Base-by-base conservation (phyloP, 352 stramenopile species). In the Phytopythium vexans region DNA sequence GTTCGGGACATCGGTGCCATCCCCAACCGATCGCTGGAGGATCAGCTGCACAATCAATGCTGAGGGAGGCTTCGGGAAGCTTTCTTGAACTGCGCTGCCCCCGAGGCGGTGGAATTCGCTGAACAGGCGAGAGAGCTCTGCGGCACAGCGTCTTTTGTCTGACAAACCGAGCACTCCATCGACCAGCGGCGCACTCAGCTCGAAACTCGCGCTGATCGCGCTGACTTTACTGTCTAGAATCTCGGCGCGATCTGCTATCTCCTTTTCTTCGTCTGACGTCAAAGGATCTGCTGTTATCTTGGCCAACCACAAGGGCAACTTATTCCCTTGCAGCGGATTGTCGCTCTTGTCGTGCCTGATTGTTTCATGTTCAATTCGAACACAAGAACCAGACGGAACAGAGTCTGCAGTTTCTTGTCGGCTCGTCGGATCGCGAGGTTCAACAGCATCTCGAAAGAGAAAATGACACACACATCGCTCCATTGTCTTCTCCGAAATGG, bases 41-140 rank as follows among this genome's bases (percentile, higher is more conserved):
- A 62, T 64, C 6, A 70, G 62, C 9, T 39, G 27, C 12, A 70
- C 54, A 4, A 57, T 51, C n/a, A 73, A 59, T 8, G 40, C 11
- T 4, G 56, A 62, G 0, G 60, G 64, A 16, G 56, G 16, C 35
- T 54, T 42, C 12, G 43, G 49, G 41, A 70, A 70, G 8, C 41
- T 55, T 31, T 56, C 50, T 6, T 41, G 41, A 16, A 70, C 57
- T 6, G 40, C 38, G 3, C 6, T 34, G 35, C 15, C 21, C 14
- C 39, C 52, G 6, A 56, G 37, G 7, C 12, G 41, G 32, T 64
- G 48, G 27, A 56, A 58, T 14, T 32, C 27, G 41, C 42, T 6
- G 40, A 69, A 66, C 1, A 58, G 68, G 0, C 54, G 45, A 7
- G 60, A 31, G 6, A 72, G 49, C 27, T 34, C 49, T 8, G 43